phyloP scores from a whole-genome alignment of 306 rosid genomes.

The Glycyrrhiza uralensis region DNA sequence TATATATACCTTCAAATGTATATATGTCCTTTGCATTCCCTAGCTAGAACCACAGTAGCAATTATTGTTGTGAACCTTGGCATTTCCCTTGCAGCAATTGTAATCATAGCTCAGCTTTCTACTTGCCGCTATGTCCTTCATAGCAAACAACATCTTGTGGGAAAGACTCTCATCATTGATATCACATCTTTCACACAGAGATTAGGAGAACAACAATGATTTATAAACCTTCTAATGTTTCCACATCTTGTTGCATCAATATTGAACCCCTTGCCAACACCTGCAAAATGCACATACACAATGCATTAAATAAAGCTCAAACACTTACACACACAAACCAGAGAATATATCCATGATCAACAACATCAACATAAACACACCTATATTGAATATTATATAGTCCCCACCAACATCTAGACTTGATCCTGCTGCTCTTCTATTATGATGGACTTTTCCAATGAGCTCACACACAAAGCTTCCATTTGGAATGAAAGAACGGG shows the following conservation, averaged over 20 bases:
- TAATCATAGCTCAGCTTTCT: constrained; percentile 32
- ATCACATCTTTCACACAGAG: constrained; percentile 22
- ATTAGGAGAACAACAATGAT: constrained; percentile 38
- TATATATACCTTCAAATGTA: neutral
- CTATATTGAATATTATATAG: neutral
- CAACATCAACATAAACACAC: constrained; percentile 11
- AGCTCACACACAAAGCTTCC: constrained; percentile 49
- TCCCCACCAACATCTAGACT: neutral
- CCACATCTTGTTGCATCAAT: constrained; percentile 30
- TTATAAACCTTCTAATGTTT: constrained; percentile 38
- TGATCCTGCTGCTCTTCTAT: neutral
- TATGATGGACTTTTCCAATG: constrained; percentile 28
- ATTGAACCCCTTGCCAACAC: constrained; percentile 14
- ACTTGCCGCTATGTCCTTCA: constrained; percentile 31
- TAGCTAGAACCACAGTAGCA: constrained; percentile 21
- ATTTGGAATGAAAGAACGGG: constrained; percentile 32
- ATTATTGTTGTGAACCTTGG: neutral
- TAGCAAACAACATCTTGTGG: constrained; percentile 35
- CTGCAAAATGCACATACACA: constrained; percentile 25
- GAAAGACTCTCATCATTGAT: constrained; percentile 8
- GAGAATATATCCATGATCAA: neutral
- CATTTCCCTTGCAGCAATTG: neutral
- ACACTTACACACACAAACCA: too few species aligned
- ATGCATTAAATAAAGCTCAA: neutral
- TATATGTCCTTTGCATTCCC: constrained; percentile 11